A percentile compares a stretch with the other conserved stretches of the same genome.
phyloP scores from a whole-genome alignment of 768 basidiomycete genomes.

The Boletus rufocinnamomeus region DNA sequence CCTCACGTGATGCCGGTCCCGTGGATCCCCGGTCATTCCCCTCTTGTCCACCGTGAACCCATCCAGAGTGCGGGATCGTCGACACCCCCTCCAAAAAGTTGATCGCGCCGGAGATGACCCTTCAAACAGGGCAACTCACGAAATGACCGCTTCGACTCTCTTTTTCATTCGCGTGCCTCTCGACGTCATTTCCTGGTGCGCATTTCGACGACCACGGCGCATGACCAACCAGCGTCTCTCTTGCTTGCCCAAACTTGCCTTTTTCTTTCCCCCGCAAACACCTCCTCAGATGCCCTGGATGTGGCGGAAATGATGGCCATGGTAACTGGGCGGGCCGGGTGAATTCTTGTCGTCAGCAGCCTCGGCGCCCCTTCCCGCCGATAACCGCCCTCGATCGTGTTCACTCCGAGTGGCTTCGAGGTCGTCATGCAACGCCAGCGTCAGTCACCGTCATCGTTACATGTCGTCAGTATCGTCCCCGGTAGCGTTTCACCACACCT shows the following conservation, averaged over 20 bases:
- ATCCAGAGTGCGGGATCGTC: too few species aligned
- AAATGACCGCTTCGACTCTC: background rate
- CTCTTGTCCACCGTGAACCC: too few species aligned
- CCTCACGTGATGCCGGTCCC: conserved; percentile 25
- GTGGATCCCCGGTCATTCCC: background rate
- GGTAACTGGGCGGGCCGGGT: background rate
- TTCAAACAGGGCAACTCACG: too few species aligned
- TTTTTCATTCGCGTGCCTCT: background rate
- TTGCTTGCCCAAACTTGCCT: background rate
- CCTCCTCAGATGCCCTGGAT: background rate
- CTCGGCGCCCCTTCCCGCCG: conserved; percentile 1
- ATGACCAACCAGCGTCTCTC: conserved; percentile 13
- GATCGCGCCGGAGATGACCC: too few species aligned
- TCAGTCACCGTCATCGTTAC: conserved; percentile 3
- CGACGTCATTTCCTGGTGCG: conserved; percentile 2
- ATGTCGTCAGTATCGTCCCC: conserved; percentile 1
- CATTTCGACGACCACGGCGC: conserved; percentile 12
- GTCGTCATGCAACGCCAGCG: conserved; percentile 23
- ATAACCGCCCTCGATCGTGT: conserved; percentile 24
- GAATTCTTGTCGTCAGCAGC: background rate
- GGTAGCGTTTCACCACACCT: conserved; percentile 2
- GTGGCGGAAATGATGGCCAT: conserved; percentile 20
- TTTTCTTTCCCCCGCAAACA: background rate
- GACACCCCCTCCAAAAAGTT: too few species aligned
- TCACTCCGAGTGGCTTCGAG: conserved; percentile 9